Conservation (phyloP, 169 alveolate species). For the Eimeria brunetti region DNA sequence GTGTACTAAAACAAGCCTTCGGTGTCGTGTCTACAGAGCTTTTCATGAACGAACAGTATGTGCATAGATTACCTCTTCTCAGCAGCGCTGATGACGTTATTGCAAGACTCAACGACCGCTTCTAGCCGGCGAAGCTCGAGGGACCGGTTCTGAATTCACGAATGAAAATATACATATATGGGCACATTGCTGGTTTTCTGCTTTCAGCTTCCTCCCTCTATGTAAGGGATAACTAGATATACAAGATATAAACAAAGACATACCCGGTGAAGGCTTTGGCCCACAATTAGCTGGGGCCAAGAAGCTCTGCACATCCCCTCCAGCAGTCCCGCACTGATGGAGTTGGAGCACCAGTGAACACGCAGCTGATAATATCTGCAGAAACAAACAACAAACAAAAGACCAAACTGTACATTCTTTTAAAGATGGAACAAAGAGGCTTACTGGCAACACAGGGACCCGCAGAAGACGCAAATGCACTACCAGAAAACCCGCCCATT, state of each 20-base stretch:
- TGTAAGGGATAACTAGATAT: background rate
- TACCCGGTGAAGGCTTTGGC: slow-evolving; percentile 51
- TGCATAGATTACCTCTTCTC: background rate
- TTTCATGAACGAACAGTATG: background rate
- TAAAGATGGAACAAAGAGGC: background rate
- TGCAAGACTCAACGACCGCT: slow-evolving; percentile 50
- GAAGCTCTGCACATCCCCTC: slow-evolving; percentile 49
- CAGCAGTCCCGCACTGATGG: slow-evolving; percentile 29
- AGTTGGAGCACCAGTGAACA: slow-evolving; percentile 52
- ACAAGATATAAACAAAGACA: background rate
- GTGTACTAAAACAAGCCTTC: background rate
- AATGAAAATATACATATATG: background rate
- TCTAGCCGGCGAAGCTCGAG: slow-evolving; percentile 57
- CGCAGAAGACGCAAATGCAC: background rate
- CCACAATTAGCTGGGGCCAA: slow-evolving; percentile 41
- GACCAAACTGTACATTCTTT: background rate
- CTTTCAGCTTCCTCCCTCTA: background rate
- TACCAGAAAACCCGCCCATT: too few relatives aligned
- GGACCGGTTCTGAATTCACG: slow-evolving; percentile 39
- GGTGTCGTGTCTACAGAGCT: background rate
- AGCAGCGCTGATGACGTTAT: slow-evolving; percentile 45
- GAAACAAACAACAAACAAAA: background rate
- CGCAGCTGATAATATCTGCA: slow-evolving; percentile 48
- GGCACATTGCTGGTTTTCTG: background rate
- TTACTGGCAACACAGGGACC: background rate